phyloP scores from a whole-genome alignment of 495 filamentous ascomycete species.

The Trichoderma erinaceum region DNA sequence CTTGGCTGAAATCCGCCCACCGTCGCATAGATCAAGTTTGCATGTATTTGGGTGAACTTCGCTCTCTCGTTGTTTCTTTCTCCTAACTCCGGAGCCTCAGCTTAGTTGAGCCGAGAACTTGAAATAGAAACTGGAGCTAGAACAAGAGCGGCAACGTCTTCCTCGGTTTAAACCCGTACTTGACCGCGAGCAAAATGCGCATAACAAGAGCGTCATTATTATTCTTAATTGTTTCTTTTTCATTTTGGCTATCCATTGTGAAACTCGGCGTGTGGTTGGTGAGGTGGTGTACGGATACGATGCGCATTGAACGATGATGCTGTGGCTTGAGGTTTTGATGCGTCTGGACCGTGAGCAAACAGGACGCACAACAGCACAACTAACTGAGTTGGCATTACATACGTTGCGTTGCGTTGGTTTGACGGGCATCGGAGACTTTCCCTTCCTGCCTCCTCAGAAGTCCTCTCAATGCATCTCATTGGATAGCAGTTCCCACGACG shows the following conservation, averaged over 20 bases:
- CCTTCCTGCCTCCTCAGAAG: background rate
- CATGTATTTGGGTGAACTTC: background rate
- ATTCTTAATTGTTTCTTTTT: too few relatives aligned
- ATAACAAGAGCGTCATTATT: background rate
- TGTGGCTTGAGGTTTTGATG: background rate
- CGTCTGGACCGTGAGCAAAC: background rate
- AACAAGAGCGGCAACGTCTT: background rate
- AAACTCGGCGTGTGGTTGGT: background rate
- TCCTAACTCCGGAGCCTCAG: too few relatives aligned
- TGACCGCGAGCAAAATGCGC: background rate
- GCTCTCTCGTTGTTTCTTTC: too few relatives aligned
- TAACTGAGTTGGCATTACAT: background rate
- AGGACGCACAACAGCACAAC: too few relatives aligned
- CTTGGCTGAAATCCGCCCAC: background rate
- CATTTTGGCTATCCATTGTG: background rate
- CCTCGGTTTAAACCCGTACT: background rate
- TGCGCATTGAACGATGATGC: background rate
- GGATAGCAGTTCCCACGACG: background rate
- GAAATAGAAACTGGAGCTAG: background rate
- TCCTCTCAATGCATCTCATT: background rate
- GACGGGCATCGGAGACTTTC: background rate
- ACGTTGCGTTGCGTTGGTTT: background rate
- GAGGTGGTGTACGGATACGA: background rate
- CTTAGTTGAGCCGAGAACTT: too few relatives aligned
- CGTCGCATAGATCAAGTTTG: background rate